Percentiles rank a stretch among this genome's conserved stretches.
These are phyloP conservation scores for Heterococcus sp. DNA, from an alignment of 108 stramenopile genomes.

Conservation along the genomic window DNA sequence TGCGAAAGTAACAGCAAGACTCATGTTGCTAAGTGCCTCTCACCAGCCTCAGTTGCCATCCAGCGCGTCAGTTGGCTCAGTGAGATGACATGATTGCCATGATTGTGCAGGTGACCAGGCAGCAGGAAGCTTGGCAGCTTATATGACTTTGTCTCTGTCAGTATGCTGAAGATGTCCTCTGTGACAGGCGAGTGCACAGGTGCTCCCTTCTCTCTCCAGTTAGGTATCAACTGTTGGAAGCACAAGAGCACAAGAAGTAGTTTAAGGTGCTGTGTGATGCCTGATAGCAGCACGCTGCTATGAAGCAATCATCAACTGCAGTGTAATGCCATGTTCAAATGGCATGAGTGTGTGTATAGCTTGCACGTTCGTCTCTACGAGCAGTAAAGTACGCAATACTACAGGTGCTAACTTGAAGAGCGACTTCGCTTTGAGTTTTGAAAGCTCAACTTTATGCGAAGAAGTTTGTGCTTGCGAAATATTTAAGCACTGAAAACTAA, in stretches of 20 bases:
- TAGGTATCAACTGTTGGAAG: slow-evolving; percentile 87
- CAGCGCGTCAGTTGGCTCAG: slow-evolving; percentile 85
- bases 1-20: too few species aligned
- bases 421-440: too few species aligned
- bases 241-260: slow-evolving; percentile 97
- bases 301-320: too few species aligned
- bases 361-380: too few species aligned
- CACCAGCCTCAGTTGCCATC: slow-evolving; percentile 88
- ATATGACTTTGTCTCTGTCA: slow-evolving; percentile 38
- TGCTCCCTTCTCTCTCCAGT: slow-evolving; percentile 61
- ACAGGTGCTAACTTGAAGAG: too few species aligned
- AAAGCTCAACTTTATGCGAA: too few species aligned
- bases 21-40: too few species aligned
- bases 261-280: slow-evolving; percentile 6
- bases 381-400: too few species aligned
- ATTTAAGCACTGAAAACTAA: too few species aligned
- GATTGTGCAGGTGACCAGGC: slow-evolving; percentile 76
- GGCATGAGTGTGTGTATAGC: too few species aligned
- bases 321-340: too few species aligned
- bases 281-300: background rate
- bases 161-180: slow-evolving; percentile 80
- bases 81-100: slow-evolving; percentile 93
- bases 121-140: slow-evolving; percentile 38
- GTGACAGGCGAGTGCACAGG: slow-evolving; percentile 75
- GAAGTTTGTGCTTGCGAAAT: too few species aligned